Conservation (phyloP, 345 rosid species). For the Gossypium arboreum region DNA sequence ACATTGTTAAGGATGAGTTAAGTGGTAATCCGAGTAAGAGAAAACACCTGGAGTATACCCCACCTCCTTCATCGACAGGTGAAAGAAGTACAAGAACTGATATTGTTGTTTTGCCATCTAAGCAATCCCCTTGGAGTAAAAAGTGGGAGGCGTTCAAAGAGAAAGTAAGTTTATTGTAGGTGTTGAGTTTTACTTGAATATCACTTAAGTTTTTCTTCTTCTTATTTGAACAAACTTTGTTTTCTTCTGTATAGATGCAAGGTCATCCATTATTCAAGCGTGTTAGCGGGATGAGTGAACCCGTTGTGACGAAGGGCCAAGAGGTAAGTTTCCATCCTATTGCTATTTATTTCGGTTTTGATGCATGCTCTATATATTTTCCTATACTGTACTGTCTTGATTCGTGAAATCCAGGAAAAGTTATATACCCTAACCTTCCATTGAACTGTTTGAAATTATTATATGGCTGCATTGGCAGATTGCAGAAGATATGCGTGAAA, state of each 20-base stretch:
- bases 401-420: background rate
- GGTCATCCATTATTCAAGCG: slow-evolving; percentile 68
- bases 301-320: slow-evolving; percentile 80
- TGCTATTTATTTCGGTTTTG: background rate
- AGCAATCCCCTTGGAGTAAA: slow-evolving; percentile 71
- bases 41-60: slow-evolving; percentile 78
- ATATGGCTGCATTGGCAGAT: slow-evolving; percentile 45
- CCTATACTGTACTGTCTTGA: background rate
- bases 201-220: background rate
- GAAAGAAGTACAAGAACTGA: slow-evolving; percentile 82
- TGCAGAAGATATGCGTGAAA: slow-evolving; percentile 87
- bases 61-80: slow-evolving; percentile 59
- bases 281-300: slow-evolving; percentile 65
- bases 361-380: background rate
- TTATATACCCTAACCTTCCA: background rate
- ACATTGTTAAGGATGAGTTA: slow-evolving; percentile 80
- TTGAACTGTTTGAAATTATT: background rate
- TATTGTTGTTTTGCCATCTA: slow-evolving; percentile 51
- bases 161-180: slow-evolving; percentile 40
- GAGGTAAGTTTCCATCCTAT: slow-evolving; percentile 49
- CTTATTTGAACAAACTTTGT: slow-evolving; percentile 1
- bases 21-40: slow-evolving; percentile 54
- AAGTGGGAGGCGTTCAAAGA: slow-evolving; percentile 65
- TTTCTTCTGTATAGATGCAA: slow-evolving; percentile 50
- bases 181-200: background rate